These are phyloP conservation scores for Pseudocercospora fijiensis DNA, from an alignment of 2,329 filamentous ascomycete genomes.

Conservation along the genomic window DNA sequence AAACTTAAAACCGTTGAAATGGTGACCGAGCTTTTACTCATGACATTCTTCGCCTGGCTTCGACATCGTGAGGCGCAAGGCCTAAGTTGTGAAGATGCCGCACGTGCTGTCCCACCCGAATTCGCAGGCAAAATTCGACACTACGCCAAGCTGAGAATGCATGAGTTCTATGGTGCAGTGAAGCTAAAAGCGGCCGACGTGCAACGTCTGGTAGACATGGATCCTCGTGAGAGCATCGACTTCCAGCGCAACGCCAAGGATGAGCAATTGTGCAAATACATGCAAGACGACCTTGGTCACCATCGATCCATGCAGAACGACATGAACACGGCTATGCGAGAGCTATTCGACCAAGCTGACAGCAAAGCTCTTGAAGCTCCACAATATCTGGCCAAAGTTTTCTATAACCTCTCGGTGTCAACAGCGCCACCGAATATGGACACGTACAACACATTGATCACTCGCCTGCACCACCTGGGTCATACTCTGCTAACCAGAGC, in stretches of 20 bases:
- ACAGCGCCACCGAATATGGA: constrained; percentile 61
- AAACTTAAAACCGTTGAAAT: constrained; percentile 46
- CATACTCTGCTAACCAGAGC: constrained; percentile 32
- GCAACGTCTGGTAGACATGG: neutral
- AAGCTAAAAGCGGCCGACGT: constrained; percentile 14
- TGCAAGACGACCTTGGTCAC: constrained; percentile 42
- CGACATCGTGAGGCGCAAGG: constrained; percentile 16
- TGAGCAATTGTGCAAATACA: constrained; percentile 34
- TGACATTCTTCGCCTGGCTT: constrained; percentile 37
- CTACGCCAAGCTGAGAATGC: neutral
- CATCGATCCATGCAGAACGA: constrained; percentile 32
- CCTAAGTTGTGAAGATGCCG: constrained; percentile 20
- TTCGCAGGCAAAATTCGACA: constrained; percentile 24
- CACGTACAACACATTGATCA: constrained; percentile 69
- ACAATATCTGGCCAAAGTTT: constrained; percentile 44
- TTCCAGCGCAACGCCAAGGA: constrained; percentile 16
- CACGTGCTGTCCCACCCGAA: constrained; percentile 26
- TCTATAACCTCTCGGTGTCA: constrained; percentile 66
- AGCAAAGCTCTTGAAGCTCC: constrained; percentile 5
- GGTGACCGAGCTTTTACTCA: constrained; percentile 43
- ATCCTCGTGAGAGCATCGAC: neutral
- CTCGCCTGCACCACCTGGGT: constrained; percentile 54
- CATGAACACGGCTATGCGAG: constrained; percentile 29
- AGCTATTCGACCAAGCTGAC: constrained; percentile 29
- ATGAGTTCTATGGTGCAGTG: constrained; percentile 3